A percentile compares a stretch with the other conserved stretches of the same genome.
Conservation (phyloP, 768 basidiomycete genomes). For the Mycena galericulata region DNA sequence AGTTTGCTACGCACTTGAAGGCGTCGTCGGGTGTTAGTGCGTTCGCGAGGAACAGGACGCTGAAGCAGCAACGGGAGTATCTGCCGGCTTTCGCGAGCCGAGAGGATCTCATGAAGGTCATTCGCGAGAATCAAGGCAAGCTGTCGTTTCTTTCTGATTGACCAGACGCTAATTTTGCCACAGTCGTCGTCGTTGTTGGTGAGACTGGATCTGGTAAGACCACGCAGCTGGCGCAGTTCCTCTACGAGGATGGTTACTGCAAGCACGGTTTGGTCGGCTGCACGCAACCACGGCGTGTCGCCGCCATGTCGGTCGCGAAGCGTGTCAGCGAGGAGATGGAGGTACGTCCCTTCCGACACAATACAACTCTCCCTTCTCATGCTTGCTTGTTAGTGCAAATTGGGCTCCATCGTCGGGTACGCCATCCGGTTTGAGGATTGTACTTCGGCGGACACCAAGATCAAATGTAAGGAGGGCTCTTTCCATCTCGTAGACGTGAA, state of each 20-base stretch:
- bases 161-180: constrained; percentile 9
- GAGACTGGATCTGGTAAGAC: constrained; percentile 99
- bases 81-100: constrained; percentile 97
- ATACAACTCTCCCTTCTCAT: constrained; percentile 22
- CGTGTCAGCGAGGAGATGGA: constrained; percentile 99
- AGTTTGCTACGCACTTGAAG: constrained; percentile 97
- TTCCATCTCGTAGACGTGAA: constrained; percentile 9
- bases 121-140: constrained; percentile 95
- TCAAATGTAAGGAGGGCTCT: constrained; percentile 87
- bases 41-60: constrained; percentile 83
- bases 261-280: constrained; percentile 92
- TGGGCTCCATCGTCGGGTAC: constrained; percentile 93
- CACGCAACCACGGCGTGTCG: constrained; percentile 98
- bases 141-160: neutral
- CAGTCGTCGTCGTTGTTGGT: constrained; percentile 96
- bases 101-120: constrained; percentile 88
- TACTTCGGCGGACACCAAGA: constrained; percentile 92
- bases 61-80: constrained; percentile 97
- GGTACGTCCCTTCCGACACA: constrained; percentile 61
- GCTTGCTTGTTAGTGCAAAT: constrained; percentile 70
- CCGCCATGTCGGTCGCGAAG: constrained; percentile 99
- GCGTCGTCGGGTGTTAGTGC: constrained; percentile 78
- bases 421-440: constrained; percentile 99
- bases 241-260: constrained; percentile 98
- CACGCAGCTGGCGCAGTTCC: constrained; percentile 93